Evolutionary conservation across 371 early-diverging fungal genomes (phyloP), one percentile per base, ranked within the genome.

Genomic region (Lichtheimia hyalospora): DNA sequence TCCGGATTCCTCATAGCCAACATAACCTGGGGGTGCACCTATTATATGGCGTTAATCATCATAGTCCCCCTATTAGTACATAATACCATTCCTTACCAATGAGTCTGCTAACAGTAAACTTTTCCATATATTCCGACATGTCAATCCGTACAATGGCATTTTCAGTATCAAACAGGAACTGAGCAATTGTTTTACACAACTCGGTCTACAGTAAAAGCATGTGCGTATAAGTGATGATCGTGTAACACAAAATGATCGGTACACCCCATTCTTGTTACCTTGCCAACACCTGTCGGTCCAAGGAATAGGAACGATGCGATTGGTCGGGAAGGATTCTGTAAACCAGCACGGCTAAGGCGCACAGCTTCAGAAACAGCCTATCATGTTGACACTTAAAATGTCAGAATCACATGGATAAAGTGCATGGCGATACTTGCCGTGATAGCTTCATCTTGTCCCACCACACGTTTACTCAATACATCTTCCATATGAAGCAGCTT

Each of bases 231-330:
- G 34, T n/a, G 34, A 34, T 34, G 34, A 34, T 34, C 34, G 34
- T 53, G 21, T 53, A 16, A n/a, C 7, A 12, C 27, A 14, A 51
- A 25, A n/a, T 3, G 7, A 51, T 16, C 13, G n/a, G 27, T 15
- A 52, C 27, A 13, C n/a, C 23, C 15, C 14, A 25, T 2, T 25
- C 27, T 25, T 15, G n/a, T 18, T 66, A 70, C 70, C 67, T 92
- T 92, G 42, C 92, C 92, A 6, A 92, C 93, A 68, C 97, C 97
- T 2, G 94, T 96, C 25, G 94, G 94, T 12, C 97, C 97, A 18
- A 95, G 74, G 75, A 97, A 95, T 63, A 97, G 58, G 66, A 97
- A 97, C 3, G 92, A 89, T 0, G 92, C 97, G 69, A 93, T 86
- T 0, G 97, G 96, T 23, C 90, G 76, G 10, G 82, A 79, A 44